A percentile compares a stretch with the other conserved stretches of the same genome.
Conservation (phyloP, 331 rosid species). For the Malus hybrid region DNA sequence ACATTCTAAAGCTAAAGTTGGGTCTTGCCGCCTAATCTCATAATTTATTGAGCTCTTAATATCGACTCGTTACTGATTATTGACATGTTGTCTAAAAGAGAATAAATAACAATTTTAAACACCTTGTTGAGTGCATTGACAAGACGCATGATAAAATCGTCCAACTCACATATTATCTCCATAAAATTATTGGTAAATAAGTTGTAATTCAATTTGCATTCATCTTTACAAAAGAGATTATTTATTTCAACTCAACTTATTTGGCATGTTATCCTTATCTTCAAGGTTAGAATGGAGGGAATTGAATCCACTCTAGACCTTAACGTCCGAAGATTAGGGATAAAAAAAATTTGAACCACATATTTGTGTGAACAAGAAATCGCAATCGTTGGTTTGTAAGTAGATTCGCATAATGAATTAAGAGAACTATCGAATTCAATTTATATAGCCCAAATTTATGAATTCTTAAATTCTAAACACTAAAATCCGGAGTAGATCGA, state of each 20-base stretch:
- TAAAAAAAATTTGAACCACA: too few relatives aligned
- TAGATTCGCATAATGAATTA: too few relatives aligned
- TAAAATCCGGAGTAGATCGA: rapidly evolving
- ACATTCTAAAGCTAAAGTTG: not conserved
- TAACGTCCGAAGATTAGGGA: too few relatives aligned
- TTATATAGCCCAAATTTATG: too few relatives aligned
- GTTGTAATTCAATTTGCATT: not conserved
- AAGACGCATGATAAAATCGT: too few relatives aligned
- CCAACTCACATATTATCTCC: not conserved
- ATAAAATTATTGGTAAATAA: not conserved
- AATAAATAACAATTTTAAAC: not conserved
- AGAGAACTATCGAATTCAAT: too few relatives aligned
- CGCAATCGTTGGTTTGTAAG: too few relatives aligned
- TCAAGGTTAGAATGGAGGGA: too few relatives aligned
- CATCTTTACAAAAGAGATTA: not conserved
- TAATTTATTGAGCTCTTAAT: not conserved
- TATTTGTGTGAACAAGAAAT: too few relatives aligned
- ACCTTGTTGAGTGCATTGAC: not conserved
- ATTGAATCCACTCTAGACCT: too few relatives aligned
- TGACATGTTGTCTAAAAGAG: too few relatives aligned
- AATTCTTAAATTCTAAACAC: too few relatives aligned
- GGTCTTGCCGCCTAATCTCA: not conserved
- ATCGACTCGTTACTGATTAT: rapidly evolving
- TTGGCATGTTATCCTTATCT: not conserved
- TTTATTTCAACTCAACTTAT: not conserved